Evolutionary conservation across 2,329 filamentous ascomycete species (phyloP).

Genomic region (Magnaporthiopsis poae): DNA sequence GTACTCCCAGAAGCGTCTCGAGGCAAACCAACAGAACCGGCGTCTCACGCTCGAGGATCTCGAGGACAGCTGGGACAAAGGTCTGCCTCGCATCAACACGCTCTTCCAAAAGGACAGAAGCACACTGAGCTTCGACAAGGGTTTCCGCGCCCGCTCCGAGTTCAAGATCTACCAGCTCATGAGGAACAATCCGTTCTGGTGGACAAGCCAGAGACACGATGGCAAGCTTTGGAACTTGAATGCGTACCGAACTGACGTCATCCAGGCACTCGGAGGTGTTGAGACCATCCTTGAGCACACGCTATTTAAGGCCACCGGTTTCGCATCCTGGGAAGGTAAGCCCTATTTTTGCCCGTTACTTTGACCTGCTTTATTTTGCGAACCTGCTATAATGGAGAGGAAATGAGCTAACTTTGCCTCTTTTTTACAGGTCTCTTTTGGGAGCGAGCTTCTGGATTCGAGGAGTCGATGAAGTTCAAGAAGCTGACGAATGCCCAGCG

Average conservation of each 20-base stretch:
- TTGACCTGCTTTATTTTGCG: neutral
- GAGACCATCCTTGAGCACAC: constrained; percentile 97
- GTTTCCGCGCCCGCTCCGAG: constrained; percentile 86
- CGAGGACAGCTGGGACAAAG: constrained; percentile 96
- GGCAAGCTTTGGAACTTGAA: constrained; percentile 97
- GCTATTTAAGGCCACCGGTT: constrained; percentile 90
- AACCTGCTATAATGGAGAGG: neutral
- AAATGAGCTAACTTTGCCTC: neutral
- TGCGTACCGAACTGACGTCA: constrained; percentile 81
- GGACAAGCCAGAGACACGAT: constrained; percentile 94
- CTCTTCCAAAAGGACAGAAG: constrained; percentile 97
- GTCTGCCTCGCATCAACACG: constrained; percentile 94
- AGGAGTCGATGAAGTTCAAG: constrained; percentile 81
- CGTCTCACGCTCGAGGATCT: constrained; percentile 89
- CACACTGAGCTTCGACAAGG: constrained; percentile 95
- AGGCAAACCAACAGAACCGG: constrained; percentile 94
- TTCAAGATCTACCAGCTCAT: constrained; percentile 98
- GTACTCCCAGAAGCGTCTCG: constrained; percentile 93
- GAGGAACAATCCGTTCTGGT: constrained; percentile 99
- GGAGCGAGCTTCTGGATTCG: neutral
- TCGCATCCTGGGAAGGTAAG: constrained; percentile 83
- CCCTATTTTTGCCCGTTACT: constrained; percentile 59
- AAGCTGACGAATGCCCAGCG: constrained; percentile 95
- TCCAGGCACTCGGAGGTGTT: constrained; percentile 89
- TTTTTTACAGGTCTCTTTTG: constrained; percentile 52